These are phyloP conservation scores for Parastagonospora nodorum DNA, from an alignment of 2,329 filamentous ascomycete species.

Conservation along the genomic window DNA sequence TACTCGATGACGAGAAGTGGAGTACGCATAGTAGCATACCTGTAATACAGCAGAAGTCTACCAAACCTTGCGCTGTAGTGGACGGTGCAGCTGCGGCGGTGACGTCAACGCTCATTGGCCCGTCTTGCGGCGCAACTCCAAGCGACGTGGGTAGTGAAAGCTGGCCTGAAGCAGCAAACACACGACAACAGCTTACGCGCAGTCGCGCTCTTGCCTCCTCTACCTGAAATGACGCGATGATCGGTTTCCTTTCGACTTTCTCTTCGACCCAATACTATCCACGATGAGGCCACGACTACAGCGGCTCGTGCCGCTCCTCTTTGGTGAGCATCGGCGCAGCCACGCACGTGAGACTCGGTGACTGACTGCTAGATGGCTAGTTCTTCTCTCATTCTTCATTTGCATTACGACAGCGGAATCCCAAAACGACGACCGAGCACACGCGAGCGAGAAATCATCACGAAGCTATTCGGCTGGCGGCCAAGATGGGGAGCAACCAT, in stretches of 20 bases:
- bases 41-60: not conserved
- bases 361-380: slow-evolving; percentile 31
- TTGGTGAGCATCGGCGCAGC: slow-evolving; percentile 29
- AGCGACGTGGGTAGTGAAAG: slow-evolving; percentile 33
- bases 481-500: slow-evolving; percentile 20
- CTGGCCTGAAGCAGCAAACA: slow-evolving; percentile 40
- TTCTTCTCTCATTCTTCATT: slow-evolving; percentile 38
- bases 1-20: too few species aligned
- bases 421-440: slow-evolving; percentile 24
- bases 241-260: slow-evolving; percentile 14
- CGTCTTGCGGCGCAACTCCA: slow-evolving; percentile 22
- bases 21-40: too few species aligned
- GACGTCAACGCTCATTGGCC: slow-evolving; percentile 41
- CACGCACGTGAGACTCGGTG: slow-evolving; percentile 11
- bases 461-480: slow-evolving; percentile 18
- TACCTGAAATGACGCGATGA: slow-evolving; percentile 40
- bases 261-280: slow-evolving; percentile 13
- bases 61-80: not conserved
- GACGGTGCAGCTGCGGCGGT: slow-evolving; percentile 7
- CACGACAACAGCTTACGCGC: slow-evolving; percentile 17
- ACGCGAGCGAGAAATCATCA: slow-evolving; percentile 33
- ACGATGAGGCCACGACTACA: slow-evolving; percentile 43
- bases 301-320: slow-evolving; percentile 45
- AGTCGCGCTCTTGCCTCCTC: slow-evolving; percentile 17
- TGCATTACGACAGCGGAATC: slow-evolving; percentile 31